Evolutionary conservation across 352 stramenopile species (phyloP).

Genomic region (Hyaloperonospora arabidopsidis): DNA sequence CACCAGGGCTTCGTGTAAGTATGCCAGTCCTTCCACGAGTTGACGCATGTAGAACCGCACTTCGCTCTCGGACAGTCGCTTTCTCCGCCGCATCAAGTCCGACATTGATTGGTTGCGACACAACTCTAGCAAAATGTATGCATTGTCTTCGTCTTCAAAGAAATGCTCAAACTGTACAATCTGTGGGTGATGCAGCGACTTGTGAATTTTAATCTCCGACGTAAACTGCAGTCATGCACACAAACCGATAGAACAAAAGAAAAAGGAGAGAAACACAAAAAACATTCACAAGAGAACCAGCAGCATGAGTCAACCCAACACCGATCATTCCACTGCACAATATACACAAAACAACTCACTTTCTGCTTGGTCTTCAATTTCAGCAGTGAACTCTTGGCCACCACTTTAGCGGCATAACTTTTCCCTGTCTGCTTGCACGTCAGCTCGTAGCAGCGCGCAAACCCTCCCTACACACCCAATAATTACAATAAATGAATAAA

Average conservation of each 20-base stretch:
- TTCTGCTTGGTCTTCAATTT: constrained; percentile 95
- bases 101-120: constrained; percentile 95
- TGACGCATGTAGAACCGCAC: constrained; percentile 90
- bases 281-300: neutral
- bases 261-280: constrained; percentile 3
- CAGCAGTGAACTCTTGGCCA: constrained; percentile 94
- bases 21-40: constrained; percentile 88
- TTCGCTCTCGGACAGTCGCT: constrained; percentile 92
- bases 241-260: constrained; percentile 20
- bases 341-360: too few relatives aligned
- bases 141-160: constrained; percentile 96
- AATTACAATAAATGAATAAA: constrained; percentile 1
- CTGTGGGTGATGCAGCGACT: constrained; percentile 89
- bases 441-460: constrained; percentile 96
- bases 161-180: constrained; percentile 97
- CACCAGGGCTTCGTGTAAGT: constrained; percentile 91
- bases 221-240: constrained; percentile 49
- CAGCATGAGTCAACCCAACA: too few relatives aligned
- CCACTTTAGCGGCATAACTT: constrained; percentile 96
- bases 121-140: constrained; percentile 96
- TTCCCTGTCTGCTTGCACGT: constrained; percentile 89
- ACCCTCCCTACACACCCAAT: constrained; percentile 81
- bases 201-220: constrained; percentile 98
- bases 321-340: too few relatives aligned
- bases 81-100: constrained; percentile 92